Evolutionary conservation across 257 asterid species (phyloP), one percentile per base, ranked within the genome.

Genomic region (Echium plantagineum): DNA sequence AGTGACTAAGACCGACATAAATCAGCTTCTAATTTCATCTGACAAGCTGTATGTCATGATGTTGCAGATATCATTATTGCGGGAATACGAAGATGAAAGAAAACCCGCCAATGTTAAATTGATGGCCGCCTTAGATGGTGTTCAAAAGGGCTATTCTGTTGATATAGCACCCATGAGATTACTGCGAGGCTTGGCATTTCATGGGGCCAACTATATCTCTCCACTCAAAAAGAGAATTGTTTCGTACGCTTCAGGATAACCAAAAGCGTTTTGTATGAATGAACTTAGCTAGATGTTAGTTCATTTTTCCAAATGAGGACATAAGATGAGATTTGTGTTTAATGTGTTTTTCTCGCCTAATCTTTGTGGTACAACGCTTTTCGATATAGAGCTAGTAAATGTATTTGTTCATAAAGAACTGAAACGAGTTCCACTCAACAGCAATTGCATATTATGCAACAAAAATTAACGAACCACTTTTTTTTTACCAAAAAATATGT

Each of bases 71-170:
- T 64, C 89, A 1, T 77, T 93, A 76, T 79, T 93, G 63, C 78
- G 69, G 71, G 76, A 81, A 71, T 93, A 89, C 6, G 98, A 86
- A 75, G 78, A 87, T 18, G 97, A 93, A 68, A 83, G 98, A 72
- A 93, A 75, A 74, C 73, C 87, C 35, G 95, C 89, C 51, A 93
- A 93, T 69, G 19, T 78, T 60, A 61, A 86, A 20, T 77, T 93
- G 97, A 86, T 89, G 95, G 94, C 96, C 24, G 64, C 83, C 63
- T 74, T 93, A 20, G 99, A 93, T 55, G 96, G 99, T 18, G 79
- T 93, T 66, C 99, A 93, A 72, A 93, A 89, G 89, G 95, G 89
- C 1, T 93, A 93, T 73, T 84, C 95, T 17, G 74, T 86, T 35
- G 95, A 89, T 80, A 81, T 89, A 22, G 89, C 84, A 52, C 99